These are phyloP conservation scores for Trichoderma sp. DNA, from an alignment of 2,329 filamentous ascomycete genomes.

Conservation along the genomic window DNA sequence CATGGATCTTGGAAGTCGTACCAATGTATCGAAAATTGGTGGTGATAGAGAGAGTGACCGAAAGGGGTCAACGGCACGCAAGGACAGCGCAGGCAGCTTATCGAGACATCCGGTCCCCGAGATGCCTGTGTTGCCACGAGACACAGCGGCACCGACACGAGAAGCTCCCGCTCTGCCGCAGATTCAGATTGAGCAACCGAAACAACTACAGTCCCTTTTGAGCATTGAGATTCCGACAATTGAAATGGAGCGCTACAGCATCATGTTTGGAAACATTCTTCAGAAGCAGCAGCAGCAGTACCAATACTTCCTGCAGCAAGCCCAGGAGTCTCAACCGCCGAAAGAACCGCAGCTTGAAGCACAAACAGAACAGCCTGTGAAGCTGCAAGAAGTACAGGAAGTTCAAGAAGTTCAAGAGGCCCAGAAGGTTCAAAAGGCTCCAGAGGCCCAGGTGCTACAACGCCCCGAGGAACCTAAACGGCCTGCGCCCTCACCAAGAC, in stretches of 20 bases:
- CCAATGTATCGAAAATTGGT: background rate
- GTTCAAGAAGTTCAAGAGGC: background rate
- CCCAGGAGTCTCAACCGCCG: background rate
- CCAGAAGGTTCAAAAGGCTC: background rate
- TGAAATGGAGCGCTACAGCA: slow-evolving; percentile 84
- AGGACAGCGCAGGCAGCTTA: background rate
- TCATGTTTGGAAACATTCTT: slow-evolving; percentile 85
- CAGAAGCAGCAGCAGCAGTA: slow-evolving; percentile 39
- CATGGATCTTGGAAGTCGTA: background rate
- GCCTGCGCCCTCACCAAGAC: background rate
- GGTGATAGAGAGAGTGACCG: background rate
- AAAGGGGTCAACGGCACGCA: background rate
- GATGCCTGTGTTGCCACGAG: background rate
- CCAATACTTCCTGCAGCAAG: background rate
- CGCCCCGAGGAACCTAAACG: background rate
- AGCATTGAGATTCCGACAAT: slow-evolving; percentile 79
- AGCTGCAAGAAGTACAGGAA: background rate
- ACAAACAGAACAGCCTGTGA: background rate
- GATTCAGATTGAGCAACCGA: background rate
- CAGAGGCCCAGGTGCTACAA: background rate
- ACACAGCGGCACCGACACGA: background rate
- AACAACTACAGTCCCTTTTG: slow-evolving; percentile 46
- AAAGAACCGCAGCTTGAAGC: background rate
- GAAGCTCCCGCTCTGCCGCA: background rate
- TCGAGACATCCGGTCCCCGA: background rate